Base-by-base conservation (phyloP, 805 yeast species). In the Yamadazyma kitorensis region DNA sequence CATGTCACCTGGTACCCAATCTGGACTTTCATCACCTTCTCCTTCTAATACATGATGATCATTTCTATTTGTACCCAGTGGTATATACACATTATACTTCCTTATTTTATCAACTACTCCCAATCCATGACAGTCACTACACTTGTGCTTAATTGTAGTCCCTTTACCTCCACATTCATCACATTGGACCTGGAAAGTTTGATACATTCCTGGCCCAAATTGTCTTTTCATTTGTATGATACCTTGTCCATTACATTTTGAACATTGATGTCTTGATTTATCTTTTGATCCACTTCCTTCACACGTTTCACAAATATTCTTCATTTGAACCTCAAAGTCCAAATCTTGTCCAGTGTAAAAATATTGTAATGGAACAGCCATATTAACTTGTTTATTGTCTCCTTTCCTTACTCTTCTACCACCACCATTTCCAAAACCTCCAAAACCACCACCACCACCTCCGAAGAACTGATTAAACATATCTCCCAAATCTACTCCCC, bases 121-220 rank as follows among this genome's bases (percentile, higher is more conserved):
- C 3, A 60, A 41, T 2, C 98, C 98, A 9, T 68, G 57, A 59
- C 98, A 93, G 21, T 54, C 59, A 12, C 66, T 54, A 66, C 98
- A 93, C 27, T 70, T 70, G 44, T 82, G 66, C 29, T 72, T 64
- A 25, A 86, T 81, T 6, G 69, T 60, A 36, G 76, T 65, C 9
- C 98, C 98, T 27, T 70, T 63, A 22, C 98, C 98, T 8, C 65
- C 61, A 69, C 98, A 93, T 33, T 64, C 61, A 34, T 83, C 87
- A 71, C 98, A 93, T 3, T 72, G 69, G 27, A 79, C 73, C 55
- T 86, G 91, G 47, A 89, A 71, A 41, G 81, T 84, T 59, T 93
- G 98, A 41, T 86, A 65, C 87, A 93, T 86, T 6, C 89, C 89
- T 4, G 94, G 95, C 0, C 86, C 97, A 45, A 91, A 60, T 55